phyloP scores from a whole-genome alignment of 495 filamentous ascomycete genomes.

The Aspergillus heteromorphus region DNA sequence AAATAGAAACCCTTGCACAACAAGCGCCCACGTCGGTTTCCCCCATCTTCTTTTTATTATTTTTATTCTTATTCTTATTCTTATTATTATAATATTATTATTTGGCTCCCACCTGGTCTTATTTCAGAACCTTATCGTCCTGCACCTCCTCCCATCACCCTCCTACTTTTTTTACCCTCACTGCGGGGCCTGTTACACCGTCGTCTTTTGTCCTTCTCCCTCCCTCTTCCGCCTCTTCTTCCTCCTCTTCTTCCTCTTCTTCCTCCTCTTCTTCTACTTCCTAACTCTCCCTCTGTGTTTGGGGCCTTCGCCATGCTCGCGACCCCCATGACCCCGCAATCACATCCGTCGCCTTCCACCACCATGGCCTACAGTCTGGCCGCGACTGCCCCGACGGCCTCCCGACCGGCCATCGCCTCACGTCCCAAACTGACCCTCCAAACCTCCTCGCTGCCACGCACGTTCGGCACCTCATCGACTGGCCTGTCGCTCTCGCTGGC shows the following conservation, averaged over 20 bases:
- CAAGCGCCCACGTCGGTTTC: conserved; percentile 6
- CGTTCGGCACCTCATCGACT: conserved; percentile 50
- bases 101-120: background rate
- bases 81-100: background rate
- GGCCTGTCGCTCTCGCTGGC: conserved; percentile 53
- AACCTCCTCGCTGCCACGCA: conserved; percentile 50
- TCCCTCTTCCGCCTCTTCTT: conserved; percentile 5
- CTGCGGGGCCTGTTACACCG: conserved; percentile 14
- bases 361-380: conserved; percentile 23
- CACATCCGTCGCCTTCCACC: background rate
- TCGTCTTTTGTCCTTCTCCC: background rate
- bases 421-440: conserved; percentile 78
- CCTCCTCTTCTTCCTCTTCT: conserved; percentile 3
- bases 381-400: conserved; percentile 27
- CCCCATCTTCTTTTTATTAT: no score
- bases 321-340: conserved; percentile 12
- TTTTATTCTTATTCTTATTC: no score
- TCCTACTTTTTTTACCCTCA: background rate
- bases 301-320: conserved; percentile 12
- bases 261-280: conserved; percentile 17
- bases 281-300: conserved; percentile 1
- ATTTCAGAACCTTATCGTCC: background rate
- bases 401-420: conserved; percentile 40
- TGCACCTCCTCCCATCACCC: conserved; percentile 3
- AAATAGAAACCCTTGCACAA: conserved; percentile 10